These are phyloP conservation scores for Stephania japonica DNA, from an alignment of 164 flowering plant species.

Conservation along the genomic window DNA sequence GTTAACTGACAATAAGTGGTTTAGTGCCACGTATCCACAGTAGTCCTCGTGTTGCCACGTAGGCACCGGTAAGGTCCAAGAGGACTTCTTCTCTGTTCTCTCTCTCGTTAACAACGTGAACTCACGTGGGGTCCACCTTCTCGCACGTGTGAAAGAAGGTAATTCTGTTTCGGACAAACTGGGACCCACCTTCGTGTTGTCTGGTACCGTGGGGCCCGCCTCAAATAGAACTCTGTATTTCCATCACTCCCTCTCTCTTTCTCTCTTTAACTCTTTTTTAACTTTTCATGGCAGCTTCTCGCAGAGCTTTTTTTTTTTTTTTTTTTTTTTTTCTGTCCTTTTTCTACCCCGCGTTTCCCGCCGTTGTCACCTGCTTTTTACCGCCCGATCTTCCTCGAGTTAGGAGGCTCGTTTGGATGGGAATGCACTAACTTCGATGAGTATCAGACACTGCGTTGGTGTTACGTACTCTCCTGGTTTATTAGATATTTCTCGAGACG, in stretches of 20 bases:
- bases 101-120: constrained; percentile 11
- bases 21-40: constrained; percentile 23
- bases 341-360: not conserved
- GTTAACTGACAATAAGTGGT: constrained; percentile 16
- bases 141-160: constrained; percentile 1
- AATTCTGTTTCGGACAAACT: not conserved
- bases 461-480: not conserved
- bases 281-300: not conserved
- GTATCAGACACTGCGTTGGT: not conserved
- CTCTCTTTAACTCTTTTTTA: not conserved
- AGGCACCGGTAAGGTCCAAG: constrained; percentile 13
- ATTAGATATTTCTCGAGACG: not conserved
- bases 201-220: not conserved
- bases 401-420: not conserved
- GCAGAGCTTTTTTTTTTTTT: constrained; percentile 1
- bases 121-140: not conserved
- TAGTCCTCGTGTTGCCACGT: constrained; percentile 21
- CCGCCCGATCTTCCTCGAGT: not conserved
- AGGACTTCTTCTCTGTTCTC: not conserved
- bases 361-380: not conserved
- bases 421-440: not conserved
- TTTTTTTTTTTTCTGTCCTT: not conserved
- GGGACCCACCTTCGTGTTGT: not conserved
- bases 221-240: not conserved
- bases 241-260: not conserved